Evolutionary conservation across 306 rosid genomes (phyloP), one percentile per base, ranked within the genome.

Genomic region (Albizia julibrissin): DNA sequence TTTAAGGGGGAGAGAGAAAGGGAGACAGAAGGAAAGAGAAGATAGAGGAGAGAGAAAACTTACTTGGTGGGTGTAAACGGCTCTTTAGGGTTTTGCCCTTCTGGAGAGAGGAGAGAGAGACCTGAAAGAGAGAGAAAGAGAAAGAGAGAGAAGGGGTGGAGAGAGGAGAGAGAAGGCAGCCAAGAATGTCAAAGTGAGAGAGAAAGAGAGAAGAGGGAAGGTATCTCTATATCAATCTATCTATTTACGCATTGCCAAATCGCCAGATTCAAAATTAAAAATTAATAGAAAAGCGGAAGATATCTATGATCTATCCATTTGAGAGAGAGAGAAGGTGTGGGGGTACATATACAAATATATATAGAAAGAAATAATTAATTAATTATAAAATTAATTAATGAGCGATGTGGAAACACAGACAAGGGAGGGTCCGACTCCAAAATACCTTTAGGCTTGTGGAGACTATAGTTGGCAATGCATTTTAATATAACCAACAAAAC

Each of bases 41-140:
- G 89, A 83, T 86, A 88, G 89, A 94, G 92, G 89, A 86, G 87
- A 87, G 89, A 87, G 89, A 87, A 83, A 91, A 91, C 98, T 94
- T 92, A 92, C 98, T 94, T 90, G 89, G 93, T 94, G 91, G 97
- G 94, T 94, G 97, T 87, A 93, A 91, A 92, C 97, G 97, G 92
- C 92, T 88, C 98, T 93, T 93, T 90, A 91, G 97, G 97, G 97
- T 94, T 94, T 92, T 89, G 91, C 92, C 92, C 94, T 91, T 91
- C 97, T 87, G 98, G 97, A 91, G 97, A 94, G 89, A 87, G 83
- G 88, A 86, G 83, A 83, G 82, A 83, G 87, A 81, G 76, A 84
- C 79, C 87, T 77, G 97, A 91, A 88, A 85, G 88, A 89, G 86
- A 87, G 86, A 89, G 82, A 88, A 29, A 82, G 50, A 82, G 50